Evolutionary conservation across 768 basidiomycete species (phyloP).

Genomic region (Pulveroboletus sp.): DNA sequence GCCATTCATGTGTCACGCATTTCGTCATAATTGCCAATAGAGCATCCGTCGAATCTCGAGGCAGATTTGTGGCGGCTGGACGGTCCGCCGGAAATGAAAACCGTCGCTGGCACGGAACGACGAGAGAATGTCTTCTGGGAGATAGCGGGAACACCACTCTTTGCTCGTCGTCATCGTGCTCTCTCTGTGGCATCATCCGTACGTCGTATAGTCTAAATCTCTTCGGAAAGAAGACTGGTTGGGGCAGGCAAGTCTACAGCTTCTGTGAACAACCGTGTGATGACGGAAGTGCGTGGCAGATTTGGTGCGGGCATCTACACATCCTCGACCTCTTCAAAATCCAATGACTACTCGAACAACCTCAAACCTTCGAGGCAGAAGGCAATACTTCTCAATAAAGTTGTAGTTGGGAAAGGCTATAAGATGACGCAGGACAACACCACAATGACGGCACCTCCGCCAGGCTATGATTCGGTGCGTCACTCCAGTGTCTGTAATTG

Average conservation of each 20-base stretch:
- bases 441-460: constrained; percentile 51
- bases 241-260: constrained; percentile 52
- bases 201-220: constrained; percentile 61
- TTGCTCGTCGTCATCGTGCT: constrained; percentile 55
- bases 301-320: constrained; percentile 73
- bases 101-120: constrained; percentile 73
- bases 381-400: constrained; percentile 70
- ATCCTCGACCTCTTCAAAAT: constrained; percentile 78
- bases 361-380: constrained; percentile 51
- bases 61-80: constrained; percentile 51
- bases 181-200: constrained; percentile 59
- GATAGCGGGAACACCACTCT: constrained; percentile 51
- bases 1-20: neutral
- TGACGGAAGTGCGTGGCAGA: constrained; percentile 31
- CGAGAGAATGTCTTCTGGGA: constrained; percentile 58
- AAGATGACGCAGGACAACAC: constrained; percentile 61
- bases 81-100: constrained; percentile 67
- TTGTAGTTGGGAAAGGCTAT: constrained; percentile 65
- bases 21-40: constrained; percentile 30
- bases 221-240: constrained; percentile 67
- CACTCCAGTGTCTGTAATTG: neutral
- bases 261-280: neutral
- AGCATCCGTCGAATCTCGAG: constrained; percentile 52
- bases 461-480: constrained; percentile 65
- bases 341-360: constrained; percentile 68